Evolutionary conservation across 805 yeast genomes (phyloP).

Genomic region (Yarrowia sp.): DNA sequence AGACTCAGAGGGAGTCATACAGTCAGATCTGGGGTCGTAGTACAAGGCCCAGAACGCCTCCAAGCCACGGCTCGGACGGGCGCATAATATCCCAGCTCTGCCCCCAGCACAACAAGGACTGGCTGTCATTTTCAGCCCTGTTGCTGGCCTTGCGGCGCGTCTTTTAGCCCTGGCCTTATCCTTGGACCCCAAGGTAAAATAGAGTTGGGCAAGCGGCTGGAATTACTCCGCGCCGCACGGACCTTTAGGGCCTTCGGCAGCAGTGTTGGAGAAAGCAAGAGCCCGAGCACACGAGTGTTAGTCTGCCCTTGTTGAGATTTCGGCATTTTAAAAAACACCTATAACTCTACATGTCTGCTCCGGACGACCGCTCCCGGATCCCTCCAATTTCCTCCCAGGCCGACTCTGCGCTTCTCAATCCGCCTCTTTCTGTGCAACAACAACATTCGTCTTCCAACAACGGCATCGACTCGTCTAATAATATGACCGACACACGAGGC

Average conservation of each 20-base stretch:
- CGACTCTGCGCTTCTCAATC: neutral
- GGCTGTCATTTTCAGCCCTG: no score
- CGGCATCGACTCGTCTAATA: neutral
- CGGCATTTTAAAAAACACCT: neutral
- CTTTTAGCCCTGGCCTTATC: slow-evolving; percentile 3
- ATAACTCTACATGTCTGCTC: neutral
- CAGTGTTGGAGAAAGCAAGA: slow-evolving; percentile 2
- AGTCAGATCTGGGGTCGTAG: no score
- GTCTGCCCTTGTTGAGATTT: neutral
- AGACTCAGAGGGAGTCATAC: no score
- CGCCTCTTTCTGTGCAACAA: neutral
- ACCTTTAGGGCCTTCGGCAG: slow-evolving; percentile 14
- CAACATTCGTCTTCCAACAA: neutral
- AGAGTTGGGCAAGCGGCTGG: slow-evolving; percentile 25
- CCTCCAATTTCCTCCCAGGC: neutral
- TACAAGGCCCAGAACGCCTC: no score
- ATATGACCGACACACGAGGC: slow-evolving; percentile 1
- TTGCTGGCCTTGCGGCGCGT: slow-evolving; percentile 16
- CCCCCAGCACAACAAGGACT: neutral
- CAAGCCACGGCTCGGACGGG: no score
- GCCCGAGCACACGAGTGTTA: neutral
- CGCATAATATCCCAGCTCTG: no score
- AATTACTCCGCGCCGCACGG: slow-evolving; percentile 26
- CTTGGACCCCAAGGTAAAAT: neutral
- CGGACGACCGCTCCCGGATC: neutral